Base-by-base conservation (phyloP, 768 basidiomycete genomes). In the Auriscalpium vulgare region DNA sequence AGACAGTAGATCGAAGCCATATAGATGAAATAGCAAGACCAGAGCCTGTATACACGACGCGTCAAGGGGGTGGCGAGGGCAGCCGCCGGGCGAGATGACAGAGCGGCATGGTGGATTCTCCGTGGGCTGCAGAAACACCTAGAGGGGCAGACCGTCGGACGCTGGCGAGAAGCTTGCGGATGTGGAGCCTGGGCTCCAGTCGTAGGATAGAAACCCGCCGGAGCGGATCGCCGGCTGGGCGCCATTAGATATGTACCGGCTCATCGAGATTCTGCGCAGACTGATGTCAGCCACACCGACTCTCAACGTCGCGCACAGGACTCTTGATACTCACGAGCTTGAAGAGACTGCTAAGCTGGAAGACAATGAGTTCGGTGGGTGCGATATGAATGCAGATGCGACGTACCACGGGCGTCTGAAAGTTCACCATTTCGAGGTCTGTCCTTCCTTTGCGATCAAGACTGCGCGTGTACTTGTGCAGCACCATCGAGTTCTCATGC, bases 331-430 rank as follows among this genome's bases (percentile, higher is more conserved):
- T 17, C 34, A 60, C 61, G 50, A 62, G 38, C 5, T 56, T 56
- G 19, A 43, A 34, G 10, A 62, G 53, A 21, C 61, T 62, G 38
- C 61, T 59, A n/a, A 59, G 60, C 59, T 57, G 19, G 10, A 8
- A 47, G 10, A 53, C 43, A 19, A 10, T 36, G 37, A 14, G 21
- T 47, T 29, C 29, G 7, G 1, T 29, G 29, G 1, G 29, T 29
- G 47, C 23, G 4, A 17, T 14, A 36, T n/a, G 3, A 38, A 16
- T 29, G n/a, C 35, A 8, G 19, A 3, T 16, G 21, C 23, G 50
- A 55, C 60, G 29, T 23, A 61, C 60, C 53, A 54, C 47, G 11
- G 61, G 61, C 10, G 50, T 57, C 50, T 62, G 61, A 44, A 62
- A 62, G 47, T 57, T 56, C 21, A 53, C 51, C 59, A 55, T 51